phyloP scores from a whole-genome alignment of 2,329 filamentous ascomycete genomes.

The Stagonosporopsis chrysanthemi region DNA sequence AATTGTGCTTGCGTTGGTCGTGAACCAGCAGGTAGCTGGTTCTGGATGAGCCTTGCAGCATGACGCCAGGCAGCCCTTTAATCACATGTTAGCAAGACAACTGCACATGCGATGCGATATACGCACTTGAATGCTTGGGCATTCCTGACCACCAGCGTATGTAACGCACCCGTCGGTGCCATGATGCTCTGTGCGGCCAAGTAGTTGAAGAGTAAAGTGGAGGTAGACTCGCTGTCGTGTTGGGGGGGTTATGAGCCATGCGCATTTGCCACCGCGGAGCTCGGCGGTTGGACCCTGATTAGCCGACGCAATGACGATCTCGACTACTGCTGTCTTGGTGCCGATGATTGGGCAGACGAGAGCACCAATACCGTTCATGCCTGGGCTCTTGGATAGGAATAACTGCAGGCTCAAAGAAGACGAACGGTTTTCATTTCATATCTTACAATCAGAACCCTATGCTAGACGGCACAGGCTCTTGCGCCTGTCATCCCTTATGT shows the following conservation, averaged over 20 bases:
- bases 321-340: background rate
- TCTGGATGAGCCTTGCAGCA: slow-evolving; percentile 55
- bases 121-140: slow-evolving; percentile 52
- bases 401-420: background rate
- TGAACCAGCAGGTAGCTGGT: slow-evolving; percentile 52
- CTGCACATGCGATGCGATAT: background rate
- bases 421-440: slow-evolving; percentile 27
- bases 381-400: background rate
- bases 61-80: slow-evolving; percentile 58
- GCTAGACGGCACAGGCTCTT: slow-evolving; percentile 1
- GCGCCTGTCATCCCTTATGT: slow-evolving; percentile 22
- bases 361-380: background rate
- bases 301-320: slow-evolving; percentile 26
- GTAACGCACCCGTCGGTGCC: slow-evolving; percentile 48
- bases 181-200: slow-evolving; percentile 41
- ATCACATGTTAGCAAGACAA: slow-evolving; percentile 25
- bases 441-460: slow-evolving; percentile 30
- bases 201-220: slow-evolving; percentile 16
- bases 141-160: slow-evolving; percentile 52
- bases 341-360: too few relatives aligned
- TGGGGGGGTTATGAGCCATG: slow-evolving; percentile 35
- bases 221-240: slow-evolving; percentile 18
- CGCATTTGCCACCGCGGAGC: slow-evolving; percentile 27
- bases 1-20: slow-evolving; percentile 58
- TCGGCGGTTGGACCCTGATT: slow-evolving; percentile 19